Base-by-base conservation (phyloP, 805 yeast species). In the Scheffersomyces lignosus region DNA sequence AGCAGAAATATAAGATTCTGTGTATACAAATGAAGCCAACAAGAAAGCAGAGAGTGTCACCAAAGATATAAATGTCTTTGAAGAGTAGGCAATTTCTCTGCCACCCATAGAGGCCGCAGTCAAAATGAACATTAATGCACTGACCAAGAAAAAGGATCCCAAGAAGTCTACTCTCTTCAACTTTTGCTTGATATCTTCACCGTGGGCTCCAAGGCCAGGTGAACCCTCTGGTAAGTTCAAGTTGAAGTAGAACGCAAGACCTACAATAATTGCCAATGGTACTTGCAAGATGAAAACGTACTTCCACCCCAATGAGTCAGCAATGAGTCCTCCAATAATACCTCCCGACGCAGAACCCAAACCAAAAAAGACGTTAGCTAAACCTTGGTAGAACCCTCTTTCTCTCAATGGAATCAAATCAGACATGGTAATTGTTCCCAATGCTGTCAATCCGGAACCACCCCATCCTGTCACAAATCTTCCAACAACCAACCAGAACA, bases 391-490 rank as follows among this genome's bases (percentile, higher is more conserved):
- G 20, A 86, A 58, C 1, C 95, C 96, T 40, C 96, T 70, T 28
- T 82, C 78, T 37, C 93, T 71, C 43, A 84, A 71, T 2, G 93
- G 81, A 18, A 89, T 81, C 31, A 87, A 66, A 58, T 88, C 96
- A 18, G 87, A 78, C 48, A 83, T 74, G 2, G 89, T 73, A 39
- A 88, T 83, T 5, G 95, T 81, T 13, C 87, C 76, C 47, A 87
- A 64, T 0, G 90, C 73, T 34, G 82, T 78, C 52, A 88, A 75
- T 1, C 96, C 96, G 4, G 95, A 93, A n/a, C 95, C 96, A 9
- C 96, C 96, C 38, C 85, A 74, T 14, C 96, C 96, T 17, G 95
- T 81, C 34, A 88, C 69, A 43, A 87, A 78, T 49, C 87, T 66
- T 3, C 84, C 84, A 18, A 75, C 43, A 5, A 81, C 76, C 44